Base-by-base conservation (phyloP, 2,329 filamentous ascomycete genomes). In the Trichoderma pleuroti region DNA sequence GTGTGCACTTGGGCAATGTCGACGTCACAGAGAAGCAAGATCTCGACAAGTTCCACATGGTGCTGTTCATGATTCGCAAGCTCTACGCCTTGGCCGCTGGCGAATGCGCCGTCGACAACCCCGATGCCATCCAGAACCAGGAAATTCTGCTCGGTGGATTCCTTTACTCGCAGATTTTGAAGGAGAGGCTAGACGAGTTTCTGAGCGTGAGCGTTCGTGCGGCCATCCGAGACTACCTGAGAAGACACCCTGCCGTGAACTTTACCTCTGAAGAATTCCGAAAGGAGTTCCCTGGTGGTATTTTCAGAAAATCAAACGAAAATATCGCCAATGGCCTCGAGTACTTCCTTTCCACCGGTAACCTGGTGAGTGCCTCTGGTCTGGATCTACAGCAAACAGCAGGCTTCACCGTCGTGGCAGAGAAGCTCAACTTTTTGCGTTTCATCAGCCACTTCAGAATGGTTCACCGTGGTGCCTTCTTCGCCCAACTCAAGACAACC, bases 371-470 rank as follows among this genome's bases (percentile, higher is more conserved):
- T 84, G 91, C 93, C 16, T 97, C 93, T 34, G 96, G 96, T 74
- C 86, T 99, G 52, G 96, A 99, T 86, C 82, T 98, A 77, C 96
- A 98, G 79, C 96, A 99, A 81, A 91, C 92, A 0, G 96, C 95
- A 14, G 96, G 96, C 73, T 99, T 97, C 81, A 97, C 93, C 0
- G 94, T 99, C 64, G 94, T 98, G 65, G 96, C 96, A 3, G 96
- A 99, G 80, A 98, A 98, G 86, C 95, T 99, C 79, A 99, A 99
- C 84, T 99, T 98, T 80, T 90, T 97, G 77, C 93, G 96, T 77
- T 99, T 98, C 84, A 97, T 99, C 83, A 96, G 93, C 81, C 96
- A 99, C 81, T 99, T 99, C 87, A 92, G 96, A 75, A 98, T 98
- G 94, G 93, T 99, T 71, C 96, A 99, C 84, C 90, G 96, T 90